Evolutionary conservation across 331 rosid species (phyloP).

Genomic region (Pyracantha coccinea): DNA sequence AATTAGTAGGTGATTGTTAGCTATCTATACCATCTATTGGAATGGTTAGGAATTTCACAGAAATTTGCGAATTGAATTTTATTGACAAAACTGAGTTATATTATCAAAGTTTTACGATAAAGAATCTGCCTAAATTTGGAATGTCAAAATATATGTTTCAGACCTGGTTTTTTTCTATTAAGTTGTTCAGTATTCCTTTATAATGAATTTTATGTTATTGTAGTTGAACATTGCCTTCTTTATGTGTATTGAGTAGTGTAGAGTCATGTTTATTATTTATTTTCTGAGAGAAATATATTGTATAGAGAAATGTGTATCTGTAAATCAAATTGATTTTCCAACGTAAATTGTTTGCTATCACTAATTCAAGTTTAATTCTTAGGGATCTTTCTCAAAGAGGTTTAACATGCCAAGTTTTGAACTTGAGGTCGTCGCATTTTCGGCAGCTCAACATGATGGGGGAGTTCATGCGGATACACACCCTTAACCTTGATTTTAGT

Average conservation of each 20-base stretch:
- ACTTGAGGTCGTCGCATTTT: slow-evolving; percentile 13
- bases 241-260: background rate
- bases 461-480: slow-evolving; percentile 11
- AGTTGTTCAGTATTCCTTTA: slow-evolving; percentile 4
- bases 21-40: background rate
- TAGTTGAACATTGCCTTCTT: background rate
- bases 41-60: background rate
- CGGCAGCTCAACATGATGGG: slow-evolving; percentile 15
- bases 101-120: background rate
- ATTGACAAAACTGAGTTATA: background rate
- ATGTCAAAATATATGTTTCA: background rate
- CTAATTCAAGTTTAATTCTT: slow-evolving; percentile 7
- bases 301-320: background rate
- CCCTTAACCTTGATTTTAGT: slow-evolving; percentile 21
- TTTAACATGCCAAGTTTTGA: slow-evolving; percentile 14
- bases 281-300: background rate
- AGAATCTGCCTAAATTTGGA: background rate
- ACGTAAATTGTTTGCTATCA: slow-evolving; percentile 3
- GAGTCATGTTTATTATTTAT: slow-evolving; percentile 10
- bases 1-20: background rate
- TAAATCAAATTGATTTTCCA: background rate
- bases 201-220: slow-evolving; percentile 1
- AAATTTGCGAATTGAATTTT: background rate
- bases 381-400: slow-evolving; percentile 19
- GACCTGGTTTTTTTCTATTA: slow-evolving; percentile 3